Conservation (phyloP, 495 filamentous ascomycete species). For the Cryomyces antarcticus region DNA sequence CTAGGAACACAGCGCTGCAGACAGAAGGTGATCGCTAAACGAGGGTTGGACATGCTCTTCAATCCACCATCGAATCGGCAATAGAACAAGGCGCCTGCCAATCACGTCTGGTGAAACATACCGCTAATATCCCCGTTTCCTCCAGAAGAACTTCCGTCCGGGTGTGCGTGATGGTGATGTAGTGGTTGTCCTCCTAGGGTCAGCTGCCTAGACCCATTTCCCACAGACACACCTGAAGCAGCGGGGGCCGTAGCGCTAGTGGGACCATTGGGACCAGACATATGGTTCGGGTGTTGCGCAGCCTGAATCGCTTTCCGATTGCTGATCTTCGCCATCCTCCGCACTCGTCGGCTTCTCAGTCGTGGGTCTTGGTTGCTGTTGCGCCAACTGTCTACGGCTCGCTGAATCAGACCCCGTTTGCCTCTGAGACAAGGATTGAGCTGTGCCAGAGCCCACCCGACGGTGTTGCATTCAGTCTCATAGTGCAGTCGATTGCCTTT, state of each 20-base stretch:
- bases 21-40: background rate
- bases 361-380: conserved; percentile 96
- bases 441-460: conserved; percentile 89
- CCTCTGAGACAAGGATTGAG: conserved; percentile 77
- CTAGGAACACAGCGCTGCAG: background rate
- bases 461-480: conserved; percentile 95
- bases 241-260: too few species aligned
- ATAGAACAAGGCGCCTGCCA: background rate
- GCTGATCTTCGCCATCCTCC: conserved; percentile 88
- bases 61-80: background rate
- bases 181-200: conserved; percentile 45
- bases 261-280: conserved; percentile 16
- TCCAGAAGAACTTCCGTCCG: conserved; percentile 43
- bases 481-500: conserved; percentile 85
- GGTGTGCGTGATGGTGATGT: conserved; percentile 66
- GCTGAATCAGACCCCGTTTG: conserved; percentile 87
- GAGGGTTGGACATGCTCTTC: background rate
- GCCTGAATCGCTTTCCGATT: conserved; percentile 42
- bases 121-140: conserved; percentile 73
- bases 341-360: conserved; percentile 72
- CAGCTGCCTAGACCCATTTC: conserved; percentile 16
- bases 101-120: conserved; percentile 46
- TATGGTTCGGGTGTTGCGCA: conserved; percentile 27
- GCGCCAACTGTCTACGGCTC: conserved; percentile 93
- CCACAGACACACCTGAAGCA: conserved; percentile 5